Evolutionary conservation across 2,329 filamentous ascomycete species (phyloP), one percentile per base, ranked within the genome.

Genomic region (Curvularia spicifera): DNA sequence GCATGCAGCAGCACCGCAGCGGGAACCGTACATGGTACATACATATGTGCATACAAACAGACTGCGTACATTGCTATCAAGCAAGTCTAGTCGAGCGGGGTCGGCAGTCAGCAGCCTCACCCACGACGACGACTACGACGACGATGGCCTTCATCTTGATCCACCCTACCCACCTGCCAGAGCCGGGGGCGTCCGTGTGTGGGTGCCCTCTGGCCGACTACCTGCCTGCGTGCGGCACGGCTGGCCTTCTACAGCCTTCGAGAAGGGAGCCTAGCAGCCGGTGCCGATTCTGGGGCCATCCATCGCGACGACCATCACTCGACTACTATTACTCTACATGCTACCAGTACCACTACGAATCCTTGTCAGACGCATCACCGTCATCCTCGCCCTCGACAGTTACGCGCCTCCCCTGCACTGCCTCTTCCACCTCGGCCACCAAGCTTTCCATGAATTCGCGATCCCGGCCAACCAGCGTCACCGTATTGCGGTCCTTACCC

Each of bases 401-500:
- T 10, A 97, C 86, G 49, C 89, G 83, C 67, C 82, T 83, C 3
- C 94, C 94, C 66, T 92, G 79, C 5, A 97, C 89, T 52, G 89
- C 89, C 74, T 86, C 80, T 72, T 91, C 86, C 3, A 97, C 91
- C 74, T 97, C 92, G 0, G 84, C 79, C 13, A 96, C 85, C 61
- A 97, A 78, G 50, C 87, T 88, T 74, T 97, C 91, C 73, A 98
- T 84, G 67, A 86, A 94, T 24, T 85, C 88, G 65, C 84, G 82
- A 72, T 97, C 90, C 65, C 87, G 87, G 15, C 83, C 87, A 15
- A 97, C 93, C 52, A 99, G 81, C 10, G 94, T 97, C 47, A 98
- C 92, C 0, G 93, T 95, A 77, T 98, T 98, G 63, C 84, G 84
- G 70, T 87, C 87, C 82, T 91, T 94, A 5, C 90, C 91, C 93